Evolutionary conservation across 768 basidiomycete species (phyloP).

Genomic region (Pilatotrama ljubarskyi): DNA sequence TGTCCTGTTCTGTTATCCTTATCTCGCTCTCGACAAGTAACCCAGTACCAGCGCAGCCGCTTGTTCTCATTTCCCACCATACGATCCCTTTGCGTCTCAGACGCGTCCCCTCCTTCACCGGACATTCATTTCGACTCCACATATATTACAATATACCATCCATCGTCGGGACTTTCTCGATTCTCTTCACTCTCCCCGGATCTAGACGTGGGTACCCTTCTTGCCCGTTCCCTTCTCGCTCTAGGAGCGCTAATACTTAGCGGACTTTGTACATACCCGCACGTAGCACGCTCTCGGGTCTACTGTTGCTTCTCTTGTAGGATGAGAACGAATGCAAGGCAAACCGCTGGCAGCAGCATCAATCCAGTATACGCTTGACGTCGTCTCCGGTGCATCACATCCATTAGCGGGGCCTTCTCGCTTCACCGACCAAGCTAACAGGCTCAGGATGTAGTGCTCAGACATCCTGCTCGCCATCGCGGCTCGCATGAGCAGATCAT

Average conservation of each 20-base stretch:
- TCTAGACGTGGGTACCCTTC: not conserved
- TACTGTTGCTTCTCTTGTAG: no score
- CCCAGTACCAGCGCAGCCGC: not conserved
- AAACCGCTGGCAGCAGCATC: no score
- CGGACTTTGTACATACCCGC: not conserved
- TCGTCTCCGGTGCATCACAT: no score
- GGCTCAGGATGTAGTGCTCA: no score
- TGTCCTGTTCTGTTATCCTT: not conserved
- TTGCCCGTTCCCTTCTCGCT: not conserved
- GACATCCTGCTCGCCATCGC: no score
- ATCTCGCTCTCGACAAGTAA: constrained; percentile 8
- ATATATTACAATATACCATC: constrained; percentile 1
- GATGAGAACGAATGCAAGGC: no score
- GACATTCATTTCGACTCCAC: not conserved
- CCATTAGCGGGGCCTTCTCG: no score
- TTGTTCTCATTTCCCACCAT: not conserved
- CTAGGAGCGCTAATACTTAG: not conserved
- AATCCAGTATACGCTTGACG: no score
- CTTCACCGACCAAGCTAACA: no score
- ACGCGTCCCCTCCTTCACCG: constrained; percentile 11
- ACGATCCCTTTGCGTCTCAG: constrained; percentile 6
- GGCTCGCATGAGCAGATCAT: no score
- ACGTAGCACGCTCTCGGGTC: no score
- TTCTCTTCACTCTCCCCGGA: not conserved
- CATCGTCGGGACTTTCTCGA: not conserved